Evolutionary conservation across 495 filamentous ascomycete species (phyloP).

Genomic region (Bacidia gigantensis): DNA sequence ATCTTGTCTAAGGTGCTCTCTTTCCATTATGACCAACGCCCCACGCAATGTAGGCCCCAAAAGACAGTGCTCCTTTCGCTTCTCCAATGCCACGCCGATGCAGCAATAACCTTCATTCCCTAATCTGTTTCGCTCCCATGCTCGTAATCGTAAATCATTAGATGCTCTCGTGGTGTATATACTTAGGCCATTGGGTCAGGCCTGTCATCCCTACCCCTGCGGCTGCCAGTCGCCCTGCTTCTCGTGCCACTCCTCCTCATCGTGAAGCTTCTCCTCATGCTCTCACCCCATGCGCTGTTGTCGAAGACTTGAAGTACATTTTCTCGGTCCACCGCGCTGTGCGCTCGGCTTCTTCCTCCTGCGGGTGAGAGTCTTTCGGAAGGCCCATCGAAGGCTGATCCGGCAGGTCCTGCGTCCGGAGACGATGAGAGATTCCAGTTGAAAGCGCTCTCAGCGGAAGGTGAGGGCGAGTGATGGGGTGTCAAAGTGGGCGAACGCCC

Average conservation of each 20-base stretch:
- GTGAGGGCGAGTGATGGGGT: conserved; percentile 11
- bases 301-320: conserved; percentile 72
- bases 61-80: not conserved
- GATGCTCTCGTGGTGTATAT: not conserved
- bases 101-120: not conserved
- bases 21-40: conserved; percentile 1
- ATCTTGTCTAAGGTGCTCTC: not conserved
- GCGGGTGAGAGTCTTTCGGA: conserved; percentile 8
- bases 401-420: conserved; percentile 1
- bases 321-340: conserved; percentile 59
- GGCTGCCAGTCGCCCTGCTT: conserved; percentile 10
- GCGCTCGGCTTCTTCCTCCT: conserved; percentile 34
- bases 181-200: conserved; percentile 1
- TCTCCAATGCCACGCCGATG: conserved; percentile 4
- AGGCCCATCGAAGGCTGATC: conserved; percentile 5
- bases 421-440: conserved; percentile 5
- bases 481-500: not conserved
- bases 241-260: conserved; percentile 40
- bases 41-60: conserved; percentile 6
- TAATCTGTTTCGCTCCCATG: not conserved
- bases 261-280: conserved; percentile 78
- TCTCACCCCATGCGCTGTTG: conserved; percentile 83
- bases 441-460: conserved; percentile 10
- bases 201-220: conserved; percentile 4
- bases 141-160: conserved; percentile 10